Conservation (phyloP, 768 basidiomycete species). For the Naematelia encephala region DNA sequence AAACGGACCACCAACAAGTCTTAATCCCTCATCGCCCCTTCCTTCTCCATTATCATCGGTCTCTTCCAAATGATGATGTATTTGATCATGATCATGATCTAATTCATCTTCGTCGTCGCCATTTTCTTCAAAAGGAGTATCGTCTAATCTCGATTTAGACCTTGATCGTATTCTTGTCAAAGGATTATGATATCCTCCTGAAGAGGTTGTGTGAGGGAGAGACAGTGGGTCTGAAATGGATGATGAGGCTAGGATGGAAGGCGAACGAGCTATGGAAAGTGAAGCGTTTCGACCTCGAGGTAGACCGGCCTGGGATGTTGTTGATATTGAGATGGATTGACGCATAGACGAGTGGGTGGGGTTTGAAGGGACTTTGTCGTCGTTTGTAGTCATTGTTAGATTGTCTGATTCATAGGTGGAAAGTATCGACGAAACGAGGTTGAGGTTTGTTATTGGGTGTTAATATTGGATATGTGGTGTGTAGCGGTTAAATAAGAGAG, state of each 20-base stretch:
- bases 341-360: not conserved
- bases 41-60: conserved; percentile 1
- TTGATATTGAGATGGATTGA: not conserved
- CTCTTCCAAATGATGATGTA: not conserved
- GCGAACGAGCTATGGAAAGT: conserved; percentile 19
- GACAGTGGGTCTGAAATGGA: conserved; percentile 4
- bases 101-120: not conserved
- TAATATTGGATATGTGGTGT: too few relatives aligned
- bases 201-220: not conserved
- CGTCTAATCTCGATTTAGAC: not conserved
- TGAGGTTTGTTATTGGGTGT: too few relatives aligned
- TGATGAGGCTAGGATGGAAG: conserved; percentile 12
- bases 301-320: too few relatives aligned
- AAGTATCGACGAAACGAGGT: too few relatives aligned
- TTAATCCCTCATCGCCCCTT: conserved; percentile 5
- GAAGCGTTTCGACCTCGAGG: conserved; percentile 13
- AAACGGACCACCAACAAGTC: conserved; percentile 32
- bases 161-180: not conserved
- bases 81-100: too few relatives aligned
- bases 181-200: not conserved
- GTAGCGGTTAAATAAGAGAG: too few relatives aligned
- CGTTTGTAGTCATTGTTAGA: too few relatives aligned
- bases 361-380: not conserved
- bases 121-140: not conserved
- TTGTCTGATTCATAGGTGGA: too few relatives aligned